Percentiles rank a stretch among this genome's conserved stretches.
Conservation (phyloP, 495 filamentous ascomycete species). For the Hypoxylon fragiforme region DNA sequence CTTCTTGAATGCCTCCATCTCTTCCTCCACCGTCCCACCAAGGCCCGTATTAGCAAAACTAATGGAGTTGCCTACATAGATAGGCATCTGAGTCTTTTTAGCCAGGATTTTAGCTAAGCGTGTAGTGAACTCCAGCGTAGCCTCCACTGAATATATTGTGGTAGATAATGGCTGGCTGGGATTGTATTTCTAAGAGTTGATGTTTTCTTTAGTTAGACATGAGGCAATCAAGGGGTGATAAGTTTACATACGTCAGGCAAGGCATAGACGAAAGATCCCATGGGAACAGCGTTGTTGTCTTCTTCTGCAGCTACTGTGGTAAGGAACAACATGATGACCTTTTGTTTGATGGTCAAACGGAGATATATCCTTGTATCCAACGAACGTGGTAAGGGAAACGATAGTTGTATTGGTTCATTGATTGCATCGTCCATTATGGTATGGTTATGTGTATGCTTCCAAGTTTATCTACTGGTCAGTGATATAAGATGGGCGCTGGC, state of each 20-base stretch:
- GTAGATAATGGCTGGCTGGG: slow-evolving; percentile 71
- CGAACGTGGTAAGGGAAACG: slow-evolving; percentile 75
- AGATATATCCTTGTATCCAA: slow-evolving; percentile 79
- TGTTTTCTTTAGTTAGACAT: slow-evolving; percentile 6
- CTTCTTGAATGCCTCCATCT: slow-evolving; percentile 82
- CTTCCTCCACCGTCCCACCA: slow-evolving; percentile 83
- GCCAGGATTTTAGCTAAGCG: slow-evolving; percentile 82
- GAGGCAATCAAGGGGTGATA: background rate
- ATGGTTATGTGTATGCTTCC: background rate
- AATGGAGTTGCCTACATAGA: slow-evolving; percentile 83
- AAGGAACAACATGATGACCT: slow-evolving; percentile 73
- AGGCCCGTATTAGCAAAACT: slow-evolving; percentile 67
- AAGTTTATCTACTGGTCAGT: background rate
- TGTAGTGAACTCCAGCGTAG: slow-evolving; percentile 81
- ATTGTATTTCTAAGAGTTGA: slow-evolving; percentile 52
- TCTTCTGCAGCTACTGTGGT: slow-evolving; percentile 70
- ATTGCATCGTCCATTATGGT: slow-evolving; percentile 28
- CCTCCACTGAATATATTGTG: slow-evolving; percentile 70
- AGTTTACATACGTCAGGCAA: slow-evolving; percentile 74
- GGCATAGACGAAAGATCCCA: slow-evolving; percentile 90
- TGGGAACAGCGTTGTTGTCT: slow-evolving; percentile 50
- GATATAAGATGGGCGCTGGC: background rate
- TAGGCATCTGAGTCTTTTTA: slow-evolving; percentile 65
- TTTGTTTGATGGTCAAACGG: slow-evolving; percentile 68
- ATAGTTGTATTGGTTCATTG: slow-evolving; percentile 60